A percentile compares a stretch with the other conserved stretches of the same genome.
Evolutionary conservation across 768 basidiomycete genomes (phyloP).

Genomic region (Boletus coccyginus): DNA sequence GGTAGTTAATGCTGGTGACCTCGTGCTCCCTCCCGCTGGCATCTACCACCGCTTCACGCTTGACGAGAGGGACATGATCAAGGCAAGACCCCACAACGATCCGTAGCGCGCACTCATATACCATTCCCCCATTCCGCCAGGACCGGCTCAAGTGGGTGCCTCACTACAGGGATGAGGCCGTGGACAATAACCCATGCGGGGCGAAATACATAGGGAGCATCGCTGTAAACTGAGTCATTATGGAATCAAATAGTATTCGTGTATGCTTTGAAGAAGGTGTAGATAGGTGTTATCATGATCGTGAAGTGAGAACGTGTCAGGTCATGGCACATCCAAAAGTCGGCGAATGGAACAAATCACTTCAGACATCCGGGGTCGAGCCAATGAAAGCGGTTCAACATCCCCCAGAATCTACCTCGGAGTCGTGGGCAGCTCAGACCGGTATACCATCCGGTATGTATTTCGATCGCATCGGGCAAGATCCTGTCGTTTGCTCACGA

Average conservation of each 20-base stretch:
- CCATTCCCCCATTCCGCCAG: slow-evolving; percentile 36
- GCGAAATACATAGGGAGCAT: slow-evolving; percentile 52
- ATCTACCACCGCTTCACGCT: slow-evolving; percentile 95
- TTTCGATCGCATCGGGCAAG: neutral
- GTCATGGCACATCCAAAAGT: slow-evolving; percentile 45
- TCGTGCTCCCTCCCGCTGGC: slow-evolving; percentile 82
- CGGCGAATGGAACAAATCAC: slow-evolving; percentile 40
- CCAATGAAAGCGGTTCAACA: neutral
- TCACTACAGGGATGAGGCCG: slow-evolving; percentile 58
- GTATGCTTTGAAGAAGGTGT: slow-evolving; percentile 37
- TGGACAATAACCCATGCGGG: slow-evolving; percentile 64
- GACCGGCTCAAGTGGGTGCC: slow-evolving; percentile 93
- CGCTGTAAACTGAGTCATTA: slow-evolving; percentile 25
- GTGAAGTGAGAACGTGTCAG: slow-evolving; percentile 18
- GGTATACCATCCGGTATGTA: slow-evolving; percentile 10
- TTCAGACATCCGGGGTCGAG: slow-evolving; percentile 1
- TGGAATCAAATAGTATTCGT: neutral
- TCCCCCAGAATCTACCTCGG: neutral
- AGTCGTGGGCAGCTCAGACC: neutral
- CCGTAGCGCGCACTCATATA: neutral
- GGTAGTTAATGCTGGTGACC: slow-evolving; percentile 62
- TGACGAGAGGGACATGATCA: slow-evolving; percentile 68
- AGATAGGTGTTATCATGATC: neutral
- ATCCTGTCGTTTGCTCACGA: neutral
- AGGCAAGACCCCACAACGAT: slow-evolving; percentile 38